Percentiles rank a stretch among this genome's conserved stretches.
Conservation (phyloP, 495 filamentous ascomycete genomes). For the Amphirosellinia nigrospora region DNA sequence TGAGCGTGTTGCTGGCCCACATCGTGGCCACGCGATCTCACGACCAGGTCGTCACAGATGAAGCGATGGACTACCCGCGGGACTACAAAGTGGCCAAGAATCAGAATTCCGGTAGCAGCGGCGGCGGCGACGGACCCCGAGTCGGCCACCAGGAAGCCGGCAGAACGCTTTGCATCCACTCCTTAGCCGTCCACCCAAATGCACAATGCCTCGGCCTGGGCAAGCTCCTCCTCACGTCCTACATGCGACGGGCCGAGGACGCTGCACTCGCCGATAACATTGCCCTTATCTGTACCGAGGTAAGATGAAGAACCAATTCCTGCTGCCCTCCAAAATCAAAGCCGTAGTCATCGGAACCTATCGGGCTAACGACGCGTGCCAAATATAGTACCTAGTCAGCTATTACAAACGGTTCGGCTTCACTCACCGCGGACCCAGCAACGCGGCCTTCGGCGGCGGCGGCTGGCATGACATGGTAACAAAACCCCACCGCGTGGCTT, state of each 20-base stretch:
- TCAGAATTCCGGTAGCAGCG: neutral
- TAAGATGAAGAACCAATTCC: constrained; percentile 25
- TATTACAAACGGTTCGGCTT: constrained; percentile 86
- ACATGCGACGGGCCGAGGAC: constrained; percentile 67
- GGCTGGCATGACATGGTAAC: constrained; percentile 78
- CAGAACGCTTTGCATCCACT: constrained; percentile 79
- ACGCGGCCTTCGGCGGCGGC: constrained; percentile 71
- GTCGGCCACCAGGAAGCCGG: constrained; percentile 73
- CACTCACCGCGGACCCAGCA: constrained; percentile 67
- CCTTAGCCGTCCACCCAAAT: constrained; percentile 76
- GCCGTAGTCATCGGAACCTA: too few species aligned
- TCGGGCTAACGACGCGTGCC: neutral
- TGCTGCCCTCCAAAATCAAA: neutral
- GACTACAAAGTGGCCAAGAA: constrained; percentile 60
- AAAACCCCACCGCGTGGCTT: neutral
- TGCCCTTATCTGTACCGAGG: constrained; percentile 78
- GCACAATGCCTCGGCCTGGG: constrained; percentile 78
- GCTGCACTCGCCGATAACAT: constrained; percentile 72
- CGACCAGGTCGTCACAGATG: constrained; percentile 69
- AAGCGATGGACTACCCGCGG: constrained; percentile 73
- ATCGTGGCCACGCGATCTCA: constrained; percentile 75
- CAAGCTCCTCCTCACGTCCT: constrained; percentile 76
- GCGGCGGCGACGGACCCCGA: constrained; percentile 31
- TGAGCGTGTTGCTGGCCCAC: constrained; percentile 77
- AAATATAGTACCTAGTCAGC: constrained; percentile 58